These are phyloP conservation scores for Paspalum notatum DNA, from an alignment of 176 grass and related monocot species.

Conservation along the genomic window DNA sequence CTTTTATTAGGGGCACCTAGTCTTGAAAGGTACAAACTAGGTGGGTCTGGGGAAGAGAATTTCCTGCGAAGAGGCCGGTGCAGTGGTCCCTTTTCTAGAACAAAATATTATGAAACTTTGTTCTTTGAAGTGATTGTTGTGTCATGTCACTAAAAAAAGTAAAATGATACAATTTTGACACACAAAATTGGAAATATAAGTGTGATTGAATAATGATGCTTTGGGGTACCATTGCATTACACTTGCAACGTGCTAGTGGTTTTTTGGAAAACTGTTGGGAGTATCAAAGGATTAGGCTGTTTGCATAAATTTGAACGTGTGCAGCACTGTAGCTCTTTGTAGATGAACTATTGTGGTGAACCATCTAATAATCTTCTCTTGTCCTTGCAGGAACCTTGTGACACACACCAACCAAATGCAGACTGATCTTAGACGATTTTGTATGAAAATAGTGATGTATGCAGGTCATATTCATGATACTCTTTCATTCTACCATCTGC, in stretches of 20 bases:
- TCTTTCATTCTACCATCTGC: constrained; percentile 47
- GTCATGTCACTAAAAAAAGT: background rate
- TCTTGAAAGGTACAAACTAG: too few species aligned
- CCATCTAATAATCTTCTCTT: constrained; percentile 20
- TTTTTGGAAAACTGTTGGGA: too few species aligned
- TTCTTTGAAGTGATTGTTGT: background rate
- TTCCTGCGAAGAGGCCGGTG: too few species aligned
- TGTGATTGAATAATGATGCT: too few species aligned
- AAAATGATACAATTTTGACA: background rate
- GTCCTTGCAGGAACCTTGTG: constrained; percentile 37
- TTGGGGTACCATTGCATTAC: too few species aligned
- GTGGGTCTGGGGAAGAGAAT: too few species aligned
- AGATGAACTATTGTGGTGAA: background rate
- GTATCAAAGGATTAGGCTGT: too few species aligned
- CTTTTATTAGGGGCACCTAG: too few species aligned
- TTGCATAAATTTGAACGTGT: background rate
- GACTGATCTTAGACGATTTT: constrained; percentile 37
- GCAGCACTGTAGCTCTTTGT: background rate
- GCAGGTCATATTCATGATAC: constrained; percentile 25
- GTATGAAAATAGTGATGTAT: constrained; percentile 39
- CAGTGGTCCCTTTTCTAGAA: too few species aligned
- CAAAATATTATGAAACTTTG: too few species aligned
- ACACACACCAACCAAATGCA: background rate
- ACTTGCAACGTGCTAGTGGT: too few species aligned
- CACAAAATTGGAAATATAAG: too few species aligned